Evolutionary conservation across 768 basidiomycete genomes (phyloP), one percentile per base, ranked within the genome.

Genomic region (Mycena belliarum): DNA sequence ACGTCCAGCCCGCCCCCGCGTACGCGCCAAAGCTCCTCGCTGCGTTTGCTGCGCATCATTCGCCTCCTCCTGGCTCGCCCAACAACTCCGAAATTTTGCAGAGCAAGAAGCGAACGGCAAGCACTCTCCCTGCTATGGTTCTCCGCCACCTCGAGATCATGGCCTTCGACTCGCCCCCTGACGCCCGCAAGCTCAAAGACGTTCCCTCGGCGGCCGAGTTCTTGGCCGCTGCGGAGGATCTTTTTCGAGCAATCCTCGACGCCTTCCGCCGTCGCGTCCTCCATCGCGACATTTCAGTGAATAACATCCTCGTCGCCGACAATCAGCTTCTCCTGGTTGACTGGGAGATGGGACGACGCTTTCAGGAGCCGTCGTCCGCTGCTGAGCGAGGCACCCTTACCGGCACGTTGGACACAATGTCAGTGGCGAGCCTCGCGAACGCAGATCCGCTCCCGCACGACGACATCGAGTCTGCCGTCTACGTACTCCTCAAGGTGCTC

Each of bases 381-480:
- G n/a, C n/a, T n/a, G n/a, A n/a, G n/a, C 23, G 12, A 18, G 37
- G 37, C 37, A 37, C 37, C 5, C 6, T 37, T 10, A 16, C 11
- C 37, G 18, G 12, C 11, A 37, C 18, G 37, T 37, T 5, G 37
- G n/a, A n/a, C n/a, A n/a, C n/a, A n/a, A n/a, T n/a, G n/a, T n/a
- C n/a, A n/a, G n/a, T n/a, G n/a, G n/a, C 37, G 18, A 35, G 28
- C 35, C 56, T 51, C 42, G 24, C 3, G n/a, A 38, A 24, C 21
- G 16, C 18, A 0, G 33, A 24, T 43, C 56, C 49, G 44, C 49
- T 57, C 26, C 57, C 57, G 45, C 57, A 58, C 43, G 57, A 57
- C 43, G 57, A 60, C 48, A n/a, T 60, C 15, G 59, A 60, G 35
- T 55, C 59, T 3, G 59, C 48, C 12, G 42, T 54, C 15, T 60